Base-by-base conservation (phyloP, 768 basidiomycete species). In the Phaeotremella fagi region DNA sequence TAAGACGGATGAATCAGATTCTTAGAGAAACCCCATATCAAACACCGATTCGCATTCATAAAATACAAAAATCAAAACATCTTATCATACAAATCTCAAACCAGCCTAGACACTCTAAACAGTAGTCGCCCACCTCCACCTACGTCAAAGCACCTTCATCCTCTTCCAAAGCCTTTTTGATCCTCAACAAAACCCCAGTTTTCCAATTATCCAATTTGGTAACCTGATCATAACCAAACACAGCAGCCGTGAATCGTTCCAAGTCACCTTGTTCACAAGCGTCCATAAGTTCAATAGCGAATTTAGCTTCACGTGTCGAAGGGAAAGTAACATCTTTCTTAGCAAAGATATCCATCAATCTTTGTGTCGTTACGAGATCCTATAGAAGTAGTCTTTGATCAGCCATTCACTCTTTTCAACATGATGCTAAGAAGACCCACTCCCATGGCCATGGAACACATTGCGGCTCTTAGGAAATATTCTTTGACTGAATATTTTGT, bases 401-500 rank as follows among this genome's bases (percentile, higher is more conserved):
- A 16, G 9, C 16, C 33, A 0, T 29, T 38, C 33, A 11, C 20
- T 37, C 11, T 4, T 1, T 38, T 6, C 4, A 14, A 29, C 22
- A 41, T 18, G 35, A 51, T 27, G 14, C 28, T 15, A 18, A 52
- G 38, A 35, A 1, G 11, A 77, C 86, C 63, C 75, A 94, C 94
- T 55, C 79, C 80, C 80, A 86, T 84, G 5, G 91, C 94, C 50
- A 97, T 78, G 15, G 87, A 87, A 72, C 95, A 98, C 20, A 99
- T 78, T 28, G 83, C 83, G 2, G 90, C 81, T 64, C 84, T 81
- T 29, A 98, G 79, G 90, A 91, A 98, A 68, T 94, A 94, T 63
- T 98, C 95, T 77, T 98, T 97, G 63, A 97, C 95, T 57, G 87
- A 90, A 77, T 97, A 99, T 75, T 90, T 91, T n/a, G 95, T 98